Evolutionary conservation across 1,139 yeast species (phyloP), one percentile per base, ranked within the genome.

Genomic region (Yamadazyma kanchanaburiensis): DNA sequence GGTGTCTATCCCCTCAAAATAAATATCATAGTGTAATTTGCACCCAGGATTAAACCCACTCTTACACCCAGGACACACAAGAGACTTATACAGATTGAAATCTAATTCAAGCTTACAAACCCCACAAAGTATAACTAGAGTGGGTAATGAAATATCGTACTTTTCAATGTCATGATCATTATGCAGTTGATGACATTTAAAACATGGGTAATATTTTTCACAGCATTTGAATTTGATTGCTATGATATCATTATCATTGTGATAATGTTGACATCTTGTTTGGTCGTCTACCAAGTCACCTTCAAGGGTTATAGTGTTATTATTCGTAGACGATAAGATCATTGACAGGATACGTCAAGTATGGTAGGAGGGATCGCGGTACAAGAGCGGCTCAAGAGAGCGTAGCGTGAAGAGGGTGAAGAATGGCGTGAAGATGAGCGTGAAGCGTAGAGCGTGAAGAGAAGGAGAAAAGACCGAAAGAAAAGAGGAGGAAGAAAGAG

Each of bases 161-260:
- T 24, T 31, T 24, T 43, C 26, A 53, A 60, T 57, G 24, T 24
- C 27, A 30, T 58, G 64, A 16, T 28, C 28, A 5, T 43, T 39
- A 8, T 26, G 30, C 21, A 48, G 53, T 9, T 42, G 38, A 38
- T 68, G 74, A 39, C 74, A 68, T 42, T 62, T 40, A 43, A 46
- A 63, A 44, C 74, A 68, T 2, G 72, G 70, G 36, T 50, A 68
- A 35, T 53, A 67, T 6, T 34, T 31, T 11, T 32, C 39, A 39
- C 74, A 68, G 43, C 74, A 68, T 33, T 53, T 55, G 46, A 63
- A 65, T 38, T 59, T 61, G 31, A 68, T 48, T 12, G 73, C 73
- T 3, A 68, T 60, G n/a, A 67, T 53, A 38, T 68, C 74, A 2
- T 57, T 40, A 3, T 31, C 33, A 17, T 56, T 34, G 30, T 61